Conservation (phyloP, 768 basidiomycete genomes). For the Solioccasus polychromus region DNA sequence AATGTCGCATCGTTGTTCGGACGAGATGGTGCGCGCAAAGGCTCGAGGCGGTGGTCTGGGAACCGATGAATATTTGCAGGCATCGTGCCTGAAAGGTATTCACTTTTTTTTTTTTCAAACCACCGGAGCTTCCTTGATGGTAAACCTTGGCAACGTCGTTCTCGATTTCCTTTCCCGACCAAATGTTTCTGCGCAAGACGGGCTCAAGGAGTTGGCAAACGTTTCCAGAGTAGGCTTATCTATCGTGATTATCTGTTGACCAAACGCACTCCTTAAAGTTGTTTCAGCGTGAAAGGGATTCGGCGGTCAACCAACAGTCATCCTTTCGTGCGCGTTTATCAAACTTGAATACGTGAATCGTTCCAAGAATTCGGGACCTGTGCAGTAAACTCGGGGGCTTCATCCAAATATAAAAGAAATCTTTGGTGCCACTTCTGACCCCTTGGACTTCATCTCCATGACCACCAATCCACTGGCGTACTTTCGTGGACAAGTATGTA, state of each 20-base stretch:
- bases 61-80: slow-evolving; percentile 16
- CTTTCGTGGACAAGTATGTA: not conserved
- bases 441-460: no score
- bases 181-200: slow-evolving; percentile 6
- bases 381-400: not conserved
- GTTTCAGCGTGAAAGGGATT: slow-evolving; percentile 10
- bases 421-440: no score
- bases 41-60: slow-evolving; percentile 16
- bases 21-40: not conserved
- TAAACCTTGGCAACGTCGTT: slow-evolving; percentile 21
- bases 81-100: slow-evolving; percentile 11
- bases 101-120: not conserved
- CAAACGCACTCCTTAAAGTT: slow-evolving; percentile 4
- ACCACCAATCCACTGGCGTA: no score
- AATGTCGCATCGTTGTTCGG: not conserved
- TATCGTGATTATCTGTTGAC: not conserved
- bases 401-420: no score
- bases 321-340: slow-evolving; percentile 9
- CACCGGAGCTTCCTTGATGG: no score
- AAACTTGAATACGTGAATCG: slow-evolving; percentile 5
- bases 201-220: slow-evolving; percentile 13
- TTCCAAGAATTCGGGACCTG: not conserved
- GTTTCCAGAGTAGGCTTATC: slow-evolving; percentile 5
- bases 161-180: slow-evolving; percentile 18
- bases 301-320: slow-evolving; percentile 3